Base-by-base conservation (phyloP, 768 basidiomycete genomes). In the Termitomyces sp. region DNA sequence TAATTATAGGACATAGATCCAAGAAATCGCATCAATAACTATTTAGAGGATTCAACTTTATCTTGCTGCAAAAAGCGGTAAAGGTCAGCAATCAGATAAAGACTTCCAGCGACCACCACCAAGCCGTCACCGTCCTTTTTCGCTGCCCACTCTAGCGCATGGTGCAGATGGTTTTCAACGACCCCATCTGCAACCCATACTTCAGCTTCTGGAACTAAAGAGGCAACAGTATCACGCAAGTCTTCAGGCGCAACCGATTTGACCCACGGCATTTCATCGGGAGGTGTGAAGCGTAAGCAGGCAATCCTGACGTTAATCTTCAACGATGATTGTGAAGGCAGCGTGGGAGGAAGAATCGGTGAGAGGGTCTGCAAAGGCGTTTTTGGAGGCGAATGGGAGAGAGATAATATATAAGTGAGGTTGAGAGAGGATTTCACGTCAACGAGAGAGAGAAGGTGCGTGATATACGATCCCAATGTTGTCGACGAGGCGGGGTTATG, bases 201-300 rank as follows among this genome's bases (percentile, higher is more conserved):
- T 18, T 81, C 76, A 46, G 76, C 77, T n/a, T 73, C 74, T 6
- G 82, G 81, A 4, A 76, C 69, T 5, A 88, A 73, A 36, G 63
- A 63, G 48, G 60, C 63, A 20, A 87, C 83, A 0, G 77, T 80
- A 16, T 75, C 73, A 22, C 69, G 73, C 57, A 96, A 66, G 52
- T 84, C 82, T 2, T 71, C 71, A 4, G 83, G 79, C 7, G 83
- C 70, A 0, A 89, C 87, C 4, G 87, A 76, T 40, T 78, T 82
- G 28, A 98, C 88, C 97, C 97, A 99, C 0, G 96, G 93, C 97
- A 99, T 98, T 2, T 89, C 92, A 3, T 88, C 91, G 0, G 94
- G 91, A 4, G 84, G 85, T 2, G 87, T 81, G 71, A 96, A 96
- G 16, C 72, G 71, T 22, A 89, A 68, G 1, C 86, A 75, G 3